phyloP scores from a whole-genome alignment of 768 basidiomycete genomes.

The Agrocybe pediades region DNA sequence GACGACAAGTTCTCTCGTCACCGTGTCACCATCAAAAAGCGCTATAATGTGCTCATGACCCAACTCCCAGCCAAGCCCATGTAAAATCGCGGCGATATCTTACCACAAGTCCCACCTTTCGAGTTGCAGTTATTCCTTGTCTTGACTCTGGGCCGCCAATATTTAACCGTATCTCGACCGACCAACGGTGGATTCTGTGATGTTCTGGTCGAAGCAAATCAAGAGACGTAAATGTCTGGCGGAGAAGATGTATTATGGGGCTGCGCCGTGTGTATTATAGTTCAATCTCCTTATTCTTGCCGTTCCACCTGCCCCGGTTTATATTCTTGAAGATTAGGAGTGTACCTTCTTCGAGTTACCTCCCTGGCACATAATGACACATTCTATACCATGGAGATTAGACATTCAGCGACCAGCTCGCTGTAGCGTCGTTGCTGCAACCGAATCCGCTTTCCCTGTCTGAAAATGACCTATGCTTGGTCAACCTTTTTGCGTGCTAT shows the following conservation, averaged over 20 bases:
- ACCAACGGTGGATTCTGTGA: background rate
- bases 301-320: background rate
- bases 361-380: no score
- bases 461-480: no score
- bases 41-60: slow-evolving; percentile 85
- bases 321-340: background rate
- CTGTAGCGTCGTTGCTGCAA: no score
- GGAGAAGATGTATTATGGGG: background rate
- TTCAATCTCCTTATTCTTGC: background rate
- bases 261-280: slow-evolving; percentile 3
- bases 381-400: no score
- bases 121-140: no score
- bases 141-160: no score
- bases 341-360: no score
- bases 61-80: slow-evolving; percentile 89
- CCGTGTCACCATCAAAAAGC: slow-evolving; percentile 95
- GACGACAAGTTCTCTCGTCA: slow-evolving; percentile 99
- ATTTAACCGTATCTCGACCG: no score
- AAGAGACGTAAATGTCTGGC: background rate
- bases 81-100: slow-evolving; percentile 40
- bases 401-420: no score
- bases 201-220: background rate
- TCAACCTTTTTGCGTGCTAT: no score
- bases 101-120: background rate
- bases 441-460: no score